These are phyloP conservation scores for Tulasnella sp. DNA, from an alignment of 768 basidiomycete genomes.

Conservation along the genomic window DNA sequence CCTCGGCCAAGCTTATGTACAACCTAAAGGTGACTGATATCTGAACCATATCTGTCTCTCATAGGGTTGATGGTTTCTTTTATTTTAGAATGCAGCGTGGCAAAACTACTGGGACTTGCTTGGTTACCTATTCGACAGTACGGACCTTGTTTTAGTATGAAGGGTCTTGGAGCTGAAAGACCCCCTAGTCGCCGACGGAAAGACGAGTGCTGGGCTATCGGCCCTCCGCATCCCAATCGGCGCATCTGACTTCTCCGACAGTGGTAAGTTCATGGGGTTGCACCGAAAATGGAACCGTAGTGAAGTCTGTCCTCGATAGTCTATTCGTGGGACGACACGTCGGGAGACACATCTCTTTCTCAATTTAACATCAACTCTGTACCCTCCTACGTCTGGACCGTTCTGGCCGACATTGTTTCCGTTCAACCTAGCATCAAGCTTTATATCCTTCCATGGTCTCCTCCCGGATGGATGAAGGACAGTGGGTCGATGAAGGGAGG, in stretches of 20 bases:
- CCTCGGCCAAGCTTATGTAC: constrained; percentile 2
- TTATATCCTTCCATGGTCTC: constrained; percentile 69
- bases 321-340: constrained; percentile 58
- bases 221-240: constrained; percentile 58
- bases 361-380: constrained; percentile 50
- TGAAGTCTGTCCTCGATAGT: constrained; percentile 28
- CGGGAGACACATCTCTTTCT: constrained; percentile 50
- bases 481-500: constrained; percentile 31
- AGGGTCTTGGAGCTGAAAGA: neutral
- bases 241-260: constrained; percentile 63
- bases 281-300: neutral
- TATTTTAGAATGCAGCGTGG: constrained; percentile 40
- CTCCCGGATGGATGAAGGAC: constrained; percentile 74
- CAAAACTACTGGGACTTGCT: constrained; percentile 53
- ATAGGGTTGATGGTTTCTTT: neutral
- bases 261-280: constrained; percentile 31
- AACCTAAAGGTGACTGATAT: neutral
- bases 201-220: constrained; percentile 51
- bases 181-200: constrained; percentile 45
- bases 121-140: constrained; percentile 48
- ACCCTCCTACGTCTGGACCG: constrained; percentile 56
- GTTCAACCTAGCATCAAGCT: constrained; percentile 48
- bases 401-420: constrained; percentile 56
- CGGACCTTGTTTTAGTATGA: constrained; percentile 10
- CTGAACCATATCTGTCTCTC: too few species aligned